Percentiles rank a stretch among this genome's conserved stretches.
Conservation (phyloP, 2,329 filamentous ascomycete genomes). For the Alternaria rosae region DNA sequence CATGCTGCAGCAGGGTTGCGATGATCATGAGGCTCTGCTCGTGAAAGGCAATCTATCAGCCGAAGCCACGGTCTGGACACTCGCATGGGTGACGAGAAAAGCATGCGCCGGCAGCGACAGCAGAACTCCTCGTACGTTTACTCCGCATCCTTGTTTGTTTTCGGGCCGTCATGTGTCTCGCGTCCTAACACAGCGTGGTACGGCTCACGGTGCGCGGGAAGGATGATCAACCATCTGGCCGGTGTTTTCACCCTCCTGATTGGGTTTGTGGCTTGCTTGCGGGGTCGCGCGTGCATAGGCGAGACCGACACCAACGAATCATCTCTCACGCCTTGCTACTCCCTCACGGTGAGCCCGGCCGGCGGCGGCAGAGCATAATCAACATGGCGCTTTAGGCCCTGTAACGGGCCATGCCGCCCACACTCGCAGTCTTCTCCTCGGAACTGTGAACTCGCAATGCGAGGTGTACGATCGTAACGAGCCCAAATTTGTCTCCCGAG, state of each 20-base stretch:
- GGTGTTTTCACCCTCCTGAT: conserved; percentile 15
- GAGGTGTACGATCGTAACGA: conserved; percentile 12
- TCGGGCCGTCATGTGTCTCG: conserved; percentile 13
- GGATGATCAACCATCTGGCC: conserved; percentile 27
- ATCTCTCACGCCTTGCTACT: conserved; percentile 16
- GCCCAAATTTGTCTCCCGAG: conserved; percentile 22
- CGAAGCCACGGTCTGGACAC: conserved; percentile 6
- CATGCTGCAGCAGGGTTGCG: neutral
- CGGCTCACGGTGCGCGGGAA: conserved; percentile 25
- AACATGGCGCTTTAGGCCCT: conserved; percentile 6
- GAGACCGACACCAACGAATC: conserved; percentile 33
- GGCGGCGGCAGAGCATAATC: conserved; percentile 20
- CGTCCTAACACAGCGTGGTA: conserved; percentile 16
- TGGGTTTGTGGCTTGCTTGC: conserved; percentile 26
- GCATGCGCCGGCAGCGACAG: conserved; percentile 6
- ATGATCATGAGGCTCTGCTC: conserved; percentile 31
- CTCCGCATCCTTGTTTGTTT: conserved; percentile 9
- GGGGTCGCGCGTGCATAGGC: conserved; percentile 34
- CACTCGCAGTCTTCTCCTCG: neutral
- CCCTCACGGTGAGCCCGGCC: conserved; percentile 31
- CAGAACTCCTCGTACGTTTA: conserved; percentile 5
- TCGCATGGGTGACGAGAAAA: conserved; percentile 7
- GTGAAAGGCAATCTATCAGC: conserved; percentile 18
- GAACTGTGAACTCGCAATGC: conserved; percentile 6
- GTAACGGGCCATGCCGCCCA: conserved; percentile 12